A percentile compares a stretch with the other conserved stretches of the same genome.
Conservation (phyloP, 257 asterid species). For the Apocynum venetum region DNA sequence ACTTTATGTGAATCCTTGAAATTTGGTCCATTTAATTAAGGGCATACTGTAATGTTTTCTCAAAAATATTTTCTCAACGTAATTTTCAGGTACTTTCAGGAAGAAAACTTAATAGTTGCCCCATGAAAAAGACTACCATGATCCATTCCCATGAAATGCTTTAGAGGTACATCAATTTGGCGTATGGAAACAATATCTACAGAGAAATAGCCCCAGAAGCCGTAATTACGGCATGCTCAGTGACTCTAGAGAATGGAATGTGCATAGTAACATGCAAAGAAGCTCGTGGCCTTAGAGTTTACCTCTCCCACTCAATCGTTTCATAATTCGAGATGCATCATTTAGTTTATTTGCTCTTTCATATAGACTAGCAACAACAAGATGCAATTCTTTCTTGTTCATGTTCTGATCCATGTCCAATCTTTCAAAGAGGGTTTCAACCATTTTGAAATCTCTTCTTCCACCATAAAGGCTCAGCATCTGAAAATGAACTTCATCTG, state of each 20-base stretch:
- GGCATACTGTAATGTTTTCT: no score
- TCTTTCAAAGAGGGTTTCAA: constrained; percentile 52
- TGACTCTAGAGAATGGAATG: neutral
- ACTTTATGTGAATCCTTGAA: neutral
- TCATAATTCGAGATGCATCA: constrained; percentile 65
- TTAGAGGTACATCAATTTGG: neutral
- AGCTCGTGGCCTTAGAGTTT: constrained; percentile 19
- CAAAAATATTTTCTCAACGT: neutral
- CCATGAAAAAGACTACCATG: neutral
- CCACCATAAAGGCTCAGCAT: constrained; percentile 78
- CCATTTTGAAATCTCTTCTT: constrained; percentile 56
- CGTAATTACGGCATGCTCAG: neutral
- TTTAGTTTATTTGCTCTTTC: constrained; percentile 77
- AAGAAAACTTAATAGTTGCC: neutral
- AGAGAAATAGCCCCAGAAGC: neutral
- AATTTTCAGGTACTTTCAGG: neutral
- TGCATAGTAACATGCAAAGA: neutral
- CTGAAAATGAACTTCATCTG: constrained; percentile 82
- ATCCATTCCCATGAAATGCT: neutral
- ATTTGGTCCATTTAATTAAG: neutral
- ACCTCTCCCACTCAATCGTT: constrained; percentile 56
- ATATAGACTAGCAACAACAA: constrained; percentile 71
- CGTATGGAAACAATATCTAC: constrained; percentile 6
- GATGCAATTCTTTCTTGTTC: constrained; percentile 81
- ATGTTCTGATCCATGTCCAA: constrained; percentile 53